Evolutionary conservation across 257 asterid genomes (phyloP).

Genomic region (Solanum sejunctum): DNA sequence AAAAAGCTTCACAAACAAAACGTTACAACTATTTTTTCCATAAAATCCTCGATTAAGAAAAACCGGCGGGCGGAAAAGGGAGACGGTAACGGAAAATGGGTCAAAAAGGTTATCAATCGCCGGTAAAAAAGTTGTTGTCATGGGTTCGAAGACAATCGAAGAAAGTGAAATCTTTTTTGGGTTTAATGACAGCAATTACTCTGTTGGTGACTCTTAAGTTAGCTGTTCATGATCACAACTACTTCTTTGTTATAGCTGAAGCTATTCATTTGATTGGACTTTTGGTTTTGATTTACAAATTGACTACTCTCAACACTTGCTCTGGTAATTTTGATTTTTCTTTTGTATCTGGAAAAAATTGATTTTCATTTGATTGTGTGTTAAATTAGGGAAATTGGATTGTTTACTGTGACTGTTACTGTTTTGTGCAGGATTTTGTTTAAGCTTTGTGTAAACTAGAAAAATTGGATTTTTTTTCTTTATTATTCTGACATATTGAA

Average conservation of each 20-base stretch:
- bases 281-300: slow-evolving; percentile 67
- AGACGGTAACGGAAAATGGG: slow-evolving; percentile 33
- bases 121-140: slow-evolving; percentile 46
- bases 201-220: slow-evolving; percentile 55
- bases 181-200: slow-evolving; percentile 12
- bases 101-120: slow-evolving; percentile 36
- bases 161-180: slow-evolving; percentile 55
- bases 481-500: neutral
- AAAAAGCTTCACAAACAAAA: neutral
- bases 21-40: neutral
- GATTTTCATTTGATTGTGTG: neutral
- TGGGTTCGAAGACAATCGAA: slow-evolving; percentile 79
- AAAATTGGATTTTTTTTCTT: neutral
- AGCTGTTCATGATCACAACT: slow-evolving; percentile 35
- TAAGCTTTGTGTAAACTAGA: neutral
- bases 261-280: slow-evolving; percentile 56
- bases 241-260: slow-evolving; percentile 57
- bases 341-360: neutral
- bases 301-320: slow-evolving; percentile 59
- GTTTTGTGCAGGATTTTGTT: neutral
- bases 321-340: slow-evolving; percentile 33
- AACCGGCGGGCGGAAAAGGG: neutral
- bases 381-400: neutral
- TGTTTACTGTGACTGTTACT: neutral
- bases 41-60: neutral